A percentile compares a stretch with the other conserved stretches of the same genome.
Evolutionary conservation across 2,329 filamentous ascomycete species (phyloP).

Genomic region (Pseudogymnoascus sp.): DNA sequence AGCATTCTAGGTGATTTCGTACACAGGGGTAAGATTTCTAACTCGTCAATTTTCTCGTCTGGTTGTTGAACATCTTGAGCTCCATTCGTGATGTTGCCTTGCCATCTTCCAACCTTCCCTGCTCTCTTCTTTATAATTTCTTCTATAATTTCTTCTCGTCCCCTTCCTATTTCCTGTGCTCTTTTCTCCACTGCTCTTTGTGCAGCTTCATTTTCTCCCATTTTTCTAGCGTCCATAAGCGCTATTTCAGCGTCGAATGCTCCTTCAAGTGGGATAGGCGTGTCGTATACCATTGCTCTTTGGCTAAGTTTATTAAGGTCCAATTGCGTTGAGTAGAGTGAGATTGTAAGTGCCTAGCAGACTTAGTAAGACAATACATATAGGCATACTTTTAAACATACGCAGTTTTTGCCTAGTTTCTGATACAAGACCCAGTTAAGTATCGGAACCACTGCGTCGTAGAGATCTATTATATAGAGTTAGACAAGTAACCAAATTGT

Average conservation of each 20-base stretch:
- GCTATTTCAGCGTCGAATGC: constrained; percentile 11
- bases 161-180: constrained; percentile 14
- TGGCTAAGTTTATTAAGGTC: constrained; percentile 8
- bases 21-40: constrained; percentile 11
- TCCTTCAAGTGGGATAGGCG: constrained; percentile 7
- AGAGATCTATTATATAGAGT: constrained; percentile 13
- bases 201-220: constrained; percentile 9
- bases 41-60: constrained; percentile 9
- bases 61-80: constrained; percentile 7
- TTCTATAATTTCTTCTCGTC: constrained; percentile 9
- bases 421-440: constrained; percentile 13
- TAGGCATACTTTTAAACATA: constrained; percentile 11
- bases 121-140: constrained; percentile 9
- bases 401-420: constrained; percentile 13
- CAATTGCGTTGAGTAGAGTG: constrained; percentile 12
- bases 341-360: constrained; percentile 13
- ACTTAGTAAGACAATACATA: constrained; percentile 12
- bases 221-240: constrained; percentile 11
- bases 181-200: constrained; percentile 10
- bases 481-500: constrained; percentile 5
- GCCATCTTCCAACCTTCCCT: constrained; percentile 12
- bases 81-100: constrained; percentile 9
- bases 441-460: constrained; percentile 14
- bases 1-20: constrained; percentile 16
- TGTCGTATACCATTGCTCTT: constrained; percentile 13